These are phyloP conservation scores for Epichloe aotearoae DNA, from an alignment of 2,329 filamentous ascomycete genomes.

Conservation along the genomic window DNA sequence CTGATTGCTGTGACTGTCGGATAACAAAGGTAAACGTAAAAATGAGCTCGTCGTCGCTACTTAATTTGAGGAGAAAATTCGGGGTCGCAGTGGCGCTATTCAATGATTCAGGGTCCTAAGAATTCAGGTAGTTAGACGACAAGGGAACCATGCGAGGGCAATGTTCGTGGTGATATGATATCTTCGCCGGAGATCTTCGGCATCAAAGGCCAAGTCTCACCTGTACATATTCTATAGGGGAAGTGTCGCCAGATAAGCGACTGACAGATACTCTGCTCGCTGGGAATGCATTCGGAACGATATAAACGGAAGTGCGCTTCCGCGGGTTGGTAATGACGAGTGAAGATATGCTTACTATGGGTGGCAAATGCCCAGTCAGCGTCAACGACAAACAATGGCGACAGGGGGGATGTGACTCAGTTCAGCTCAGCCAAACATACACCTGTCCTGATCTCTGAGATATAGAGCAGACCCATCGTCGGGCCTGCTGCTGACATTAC, in stretches of 20 bases:
- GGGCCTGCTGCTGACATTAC: conserved; percentile 76
- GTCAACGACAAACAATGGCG: not conserved
- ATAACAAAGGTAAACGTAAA: conserved; percentile 90
- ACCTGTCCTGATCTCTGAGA: conserved; percentile 80
- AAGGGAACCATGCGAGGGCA: not conserved
- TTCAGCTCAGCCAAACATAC: conserved; percentile 38
- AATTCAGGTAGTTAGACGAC: conserved; percentile 4
- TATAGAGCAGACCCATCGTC: conserved; percentile 73
- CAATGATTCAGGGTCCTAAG: conserved; percentile 62
- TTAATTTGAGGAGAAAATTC: conserved; percentile 72
- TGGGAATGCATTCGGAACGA: conserved; percentile 79
- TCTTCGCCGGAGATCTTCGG: not conserved
- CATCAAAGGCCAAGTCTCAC: conserved; percentile 33
- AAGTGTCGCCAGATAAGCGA: conserved; percentile 59
- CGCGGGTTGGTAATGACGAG: conserved; percentile 70
- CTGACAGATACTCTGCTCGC: conserved; percentile 63
- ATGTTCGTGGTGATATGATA: not conserved
- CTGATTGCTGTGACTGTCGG: conserved; percentile 34
- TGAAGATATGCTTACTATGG: conserved; percentile 71
- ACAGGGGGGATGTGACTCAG: conserved; percentile 9
- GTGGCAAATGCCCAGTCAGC: not conserved
- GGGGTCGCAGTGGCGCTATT: conserved; percentile 36
- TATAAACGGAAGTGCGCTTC: conserved; percentile 61
- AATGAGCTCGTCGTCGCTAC: conserved; percentile 80
- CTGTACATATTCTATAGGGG: conserved; percentile 86